Base-by-base conservation (phyloP, 768 basidiomycete genomes). In the Calocybe indica region DNA sequence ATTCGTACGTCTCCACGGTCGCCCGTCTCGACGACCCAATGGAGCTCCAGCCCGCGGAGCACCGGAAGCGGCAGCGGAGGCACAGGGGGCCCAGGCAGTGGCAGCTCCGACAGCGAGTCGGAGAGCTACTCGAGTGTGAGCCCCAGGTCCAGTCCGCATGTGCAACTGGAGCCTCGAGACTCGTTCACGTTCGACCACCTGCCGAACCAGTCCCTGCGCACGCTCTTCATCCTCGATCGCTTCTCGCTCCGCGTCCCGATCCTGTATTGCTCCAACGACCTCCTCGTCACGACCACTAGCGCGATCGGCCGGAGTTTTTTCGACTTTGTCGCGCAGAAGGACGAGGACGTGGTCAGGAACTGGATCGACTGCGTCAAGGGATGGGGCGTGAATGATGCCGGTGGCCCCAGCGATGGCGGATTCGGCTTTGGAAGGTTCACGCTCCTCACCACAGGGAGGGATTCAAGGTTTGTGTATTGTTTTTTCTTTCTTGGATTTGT, bases 351-450 rank as follows among this genome's bases (percentile, higher is more conserved):
- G 43, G 86, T 91, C 15, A 76, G 79, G 22, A 75, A 71, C 45
- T 89, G 86, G 85, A 82, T 91, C 44, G 82, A 82, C 51, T 77
- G 79, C 43, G 79, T 89, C 56, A 91, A 91, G 60, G 76, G 80
- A 2, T 89, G 88, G 83, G 88, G 88, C 12, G 86, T 90, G 42
- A 90, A 90, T 52, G 88, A 90, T 62, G 76, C 80, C 2, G 88
- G 88, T 0, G 84, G 86, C 63, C 88, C 88, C 15, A 85, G 83
- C 58, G 86, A 89, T 54, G 87, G 88, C 32, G 88, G 88, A 1
- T 91, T 91, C 59, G 88, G 86, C 11, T 91, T 85, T 64, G 87
- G 87, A 12, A 78, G 75, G 56, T 91, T 91, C 55, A 67, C 62
- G 37, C 56, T 88, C 3, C 62, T 75, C 45, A 63, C 73, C 1